phyloP scores from a whole-genome alignment of 352 stramenopile genomes.

The Globisporangium carolinianum region DNA sequence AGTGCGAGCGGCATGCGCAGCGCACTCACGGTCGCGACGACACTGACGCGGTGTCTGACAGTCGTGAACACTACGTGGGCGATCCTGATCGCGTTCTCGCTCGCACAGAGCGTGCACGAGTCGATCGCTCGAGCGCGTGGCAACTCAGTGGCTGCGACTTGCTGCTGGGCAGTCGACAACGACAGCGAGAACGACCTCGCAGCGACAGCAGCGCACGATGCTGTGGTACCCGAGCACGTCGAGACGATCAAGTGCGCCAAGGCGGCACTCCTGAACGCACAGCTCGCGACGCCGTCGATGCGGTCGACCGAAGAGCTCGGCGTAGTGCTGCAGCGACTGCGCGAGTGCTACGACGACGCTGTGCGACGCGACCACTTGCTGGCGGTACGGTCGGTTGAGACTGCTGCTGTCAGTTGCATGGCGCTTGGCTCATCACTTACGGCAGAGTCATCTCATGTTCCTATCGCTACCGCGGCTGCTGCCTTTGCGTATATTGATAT shows the following conservation, averaged over 20 bases:
- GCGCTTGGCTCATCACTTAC: not conserved
- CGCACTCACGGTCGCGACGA: slow-evolving; percentile 54
- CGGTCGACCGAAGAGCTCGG: slow-evolving; percentile 20
- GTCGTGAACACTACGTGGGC: slow-evolving; percentile 39
- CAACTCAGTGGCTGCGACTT: slow-evolving; percentile 6
- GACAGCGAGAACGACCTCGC: not conserved
- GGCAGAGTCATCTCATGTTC: not conserved
- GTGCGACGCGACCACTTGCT: slow-evolving; percentile 17
- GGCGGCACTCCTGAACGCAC: slow-evolving; percentile 12
- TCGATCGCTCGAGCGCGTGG: slow-evolving; percentile 1
- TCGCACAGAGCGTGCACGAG: slow-evolving; percentile 8
- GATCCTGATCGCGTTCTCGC: slow-evolving; percentile 13
- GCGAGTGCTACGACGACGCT: slow-evolving; percentile 22
- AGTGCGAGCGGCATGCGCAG: slow-evolving; percentile 52
- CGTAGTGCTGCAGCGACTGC: slow-evolving; percentile 15
- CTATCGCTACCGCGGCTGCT: not conserved
- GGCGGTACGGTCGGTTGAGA: slow-evolving; percentile 11
- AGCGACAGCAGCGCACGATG: slow-evolving; percentile 5
- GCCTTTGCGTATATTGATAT: too few species aligned
- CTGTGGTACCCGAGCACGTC: slow-evolving; percentile 22
- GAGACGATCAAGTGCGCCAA: slow-evolving; percentile 20
- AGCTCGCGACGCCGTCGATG: slow-evolving; percentile 29
- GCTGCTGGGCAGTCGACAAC: not conserved
- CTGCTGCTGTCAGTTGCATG: not conserved
- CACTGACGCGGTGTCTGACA: slow-evolving; percentile 32